A percentile compares a stretch with the other conserved stretches of the same genome.
These are phyloP conservation scores for Leccinum ochraceum DNA, from an alignment of 768 basidiomycete species.

Conservation along the genomic window DNA sequence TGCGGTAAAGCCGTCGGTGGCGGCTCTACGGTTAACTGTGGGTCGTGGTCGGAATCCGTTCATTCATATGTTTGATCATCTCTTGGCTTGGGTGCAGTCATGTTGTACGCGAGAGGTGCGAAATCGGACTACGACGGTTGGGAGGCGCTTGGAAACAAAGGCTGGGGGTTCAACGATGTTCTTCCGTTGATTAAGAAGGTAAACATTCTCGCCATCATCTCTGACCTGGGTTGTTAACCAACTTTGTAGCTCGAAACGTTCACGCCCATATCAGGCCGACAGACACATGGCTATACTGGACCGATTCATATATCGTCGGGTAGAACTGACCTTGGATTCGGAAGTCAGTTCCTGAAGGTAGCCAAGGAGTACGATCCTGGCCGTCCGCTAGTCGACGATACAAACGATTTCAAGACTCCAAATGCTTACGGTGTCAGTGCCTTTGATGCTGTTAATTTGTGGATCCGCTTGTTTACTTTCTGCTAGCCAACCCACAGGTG, in stretches of 20 bases:
- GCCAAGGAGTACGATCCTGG: constrained; percentile 47
- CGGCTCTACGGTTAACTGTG: constrained; percentile 63
- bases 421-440: constrained; percentile 24
- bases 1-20: constrained; percentile 59
- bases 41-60: constrained; percentile 6
- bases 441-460: background rate
- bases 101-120: constrained; percentile 57
- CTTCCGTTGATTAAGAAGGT: constrained; percentile 63
- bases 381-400: constrained; percentile 44
- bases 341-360: constrained; percentile 47
- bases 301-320: constrained; percentile 25
- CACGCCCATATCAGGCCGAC: constrained; percentile 31
- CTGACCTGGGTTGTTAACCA: constrained; percentile 38
- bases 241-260: constrained; percentile 47
- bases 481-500: constrained; percentile 19
- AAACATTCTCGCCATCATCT: background rate
- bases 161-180: constrained; percentile 60
- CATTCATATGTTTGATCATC: background rate
- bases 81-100: constrained; percentile 24
- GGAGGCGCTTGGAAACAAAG: constrained; percentile 49
- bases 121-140: constrained; percentile 69
- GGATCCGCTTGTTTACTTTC: background rate
- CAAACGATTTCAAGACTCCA: constrained; percentile 41
- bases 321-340: constrained; percentile 13
- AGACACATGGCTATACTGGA: constrained; percentile 37